These are phyloP conservation scores for Ogataea pignaliae DNA, from an alignment of 805 yeast genomes.

Conservation along the genomic window DNA sequence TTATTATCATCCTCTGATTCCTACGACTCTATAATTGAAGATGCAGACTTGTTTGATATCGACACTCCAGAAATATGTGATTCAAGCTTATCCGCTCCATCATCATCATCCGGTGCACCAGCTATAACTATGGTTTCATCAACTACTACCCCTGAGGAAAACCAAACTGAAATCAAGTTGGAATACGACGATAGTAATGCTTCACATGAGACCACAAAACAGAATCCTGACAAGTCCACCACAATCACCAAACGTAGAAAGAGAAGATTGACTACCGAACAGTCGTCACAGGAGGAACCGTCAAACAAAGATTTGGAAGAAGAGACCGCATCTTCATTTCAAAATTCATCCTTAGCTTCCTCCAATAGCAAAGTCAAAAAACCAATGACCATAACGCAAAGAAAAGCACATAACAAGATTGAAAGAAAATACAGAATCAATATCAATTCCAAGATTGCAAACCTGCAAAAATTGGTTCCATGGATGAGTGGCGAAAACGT, in stretches of 20 bases:
- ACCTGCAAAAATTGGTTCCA: slow-evolving; percentile 62
- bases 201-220: background rate
- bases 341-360: background rate
- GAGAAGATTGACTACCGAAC: too few relatives aligned
- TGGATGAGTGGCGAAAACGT: slow-evolving; percentile 60
- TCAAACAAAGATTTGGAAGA: background rate
- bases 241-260: slow-evolving; percentile 5
- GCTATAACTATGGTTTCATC: background rate
- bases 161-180: background rate
- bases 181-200: background rate
- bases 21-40: slow-evolving; percentile 4
- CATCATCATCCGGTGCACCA: background rate
- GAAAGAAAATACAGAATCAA: slow-evolving; percentile 69
- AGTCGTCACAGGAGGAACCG: too few relatives aligned
- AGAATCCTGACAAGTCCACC: background rate
- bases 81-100: background rate
- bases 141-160: background rate
- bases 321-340: background rate
- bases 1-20: slow-evolving; percentile 14
- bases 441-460: slow-evolving; percentile 67
- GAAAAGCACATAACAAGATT: slow-evolving; percentile 68
- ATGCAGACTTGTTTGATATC: slow-evolving; percentile 5
- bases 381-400: slow-evolving; percentile 39
- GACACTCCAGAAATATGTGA: background rate
- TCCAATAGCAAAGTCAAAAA: slow-evolving; percentile 17